Percentiles rank a stretch among this genome's conserved stretches.
phyloP scores from a whole-genome alignment of 2,329 filamentous ascomycete species.

The Cordyceps fumosorosea region DNA sequence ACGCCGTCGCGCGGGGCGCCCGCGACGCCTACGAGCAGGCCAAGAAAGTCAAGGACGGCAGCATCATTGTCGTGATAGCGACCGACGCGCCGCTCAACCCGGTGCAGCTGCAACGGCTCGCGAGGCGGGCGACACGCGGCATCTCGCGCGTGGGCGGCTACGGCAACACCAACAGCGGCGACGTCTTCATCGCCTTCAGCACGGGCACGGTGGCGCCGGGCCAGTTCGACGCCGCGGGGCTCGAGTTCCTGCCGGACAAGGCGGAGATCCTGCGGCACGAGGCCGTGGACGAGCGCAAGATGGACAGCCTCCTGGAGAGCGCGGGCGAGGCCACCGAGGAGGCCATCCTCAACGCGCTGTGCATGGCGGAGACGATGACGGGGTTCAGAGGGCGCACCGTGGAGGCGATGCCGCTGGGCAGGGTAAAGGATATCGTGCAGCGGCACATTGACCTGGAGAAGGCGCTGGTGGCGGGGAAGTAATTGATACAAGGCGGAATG shows the following conservation, averaged over 20 bases:
- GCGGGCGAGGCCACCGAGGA: constrained; percentile 55
- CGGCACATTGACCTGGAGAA: constrained; percentile 20
- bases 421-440: constrained; percentile 36
- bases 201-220: constrained; percentile 43
- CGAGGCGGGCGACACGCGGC: constrained; percentile 51
- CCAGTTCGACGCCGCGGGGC: constrained; percentile 20
- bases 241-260: constrained; percentile 27
- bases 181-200: constrained; percentile 57
- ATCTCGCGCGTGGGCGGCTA: constrained; percentile 50
- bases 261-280: constrained; percentile 30
- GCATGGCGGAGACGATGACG: constrained; percentile 48
- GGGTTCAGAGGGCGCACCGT: constrained; percentile 40
- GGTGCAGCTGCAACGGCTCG: constrained; percentile 47
- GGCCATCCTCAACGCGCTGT: constrained; percentile 54
- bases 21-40: constrained; percentile 21
- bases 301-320: constrained; percentile 53
- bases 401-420: constrained; percentile 39
- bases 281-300: constrained; percentile 47
- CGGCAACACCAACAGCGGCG: constrained; percentile 51
- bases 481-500: not conserved
- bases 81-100: constrained; percentile 53
- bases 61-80: constrained; percentile 52
- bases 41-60: constrained; percentile 51
- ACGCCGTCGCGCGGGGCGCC: not conserved
- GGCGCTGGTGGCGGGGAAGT: constrained; percentile 21